Evolutionary conservation across 2,329 filamentous ascomycete species (phyloP).

Genomic region (Botrytis byssoidea): DNA sequence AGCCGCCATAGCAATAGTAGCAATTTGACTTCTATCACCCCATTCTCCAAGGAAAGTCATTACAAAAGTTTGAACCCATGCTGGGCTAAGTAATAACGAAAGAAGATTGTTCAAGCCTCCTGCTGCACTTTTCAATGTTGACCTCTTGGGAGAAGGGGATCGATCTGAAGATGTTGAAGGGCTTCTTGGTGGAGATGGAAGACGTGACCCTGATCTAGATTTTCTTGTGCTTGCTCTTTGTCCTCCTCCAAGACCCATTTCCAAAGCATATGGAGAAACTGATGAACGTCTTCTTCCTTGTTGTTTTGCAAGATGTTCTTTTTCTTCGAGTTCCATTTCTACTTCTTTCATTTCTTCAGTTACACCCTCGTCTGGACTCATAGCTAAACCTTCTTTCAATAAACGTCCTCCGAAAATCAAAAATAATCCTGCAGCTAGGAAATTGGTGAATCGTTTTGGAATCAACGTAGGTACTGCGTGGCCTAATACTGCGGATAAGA

Average conservation of each 20-base stretch:
- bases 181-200: conserved; percentile 77
- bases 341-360: conserved; percentile 98
- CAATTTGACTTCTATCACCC: conserved; percentile 97
- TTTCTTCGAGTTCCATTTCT: conserved; percentile 88
- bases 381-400: conserved; percentile 80
- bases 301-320: conserved; percentile 74
- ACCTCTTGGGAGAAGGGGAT: conserved; percentile 41
- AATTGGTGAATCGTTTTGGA: conserved; percentile 85
- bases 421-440: conserved; percentile 82
- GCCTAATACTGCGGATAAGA: conserved; percentile 87
- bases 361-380: conserved; percentile 87
- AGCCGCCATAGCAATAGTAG: conserved; percentile 97
- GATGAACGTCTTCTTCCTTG: conserved; percentile 64
- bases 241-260: conserved; percentile 67
- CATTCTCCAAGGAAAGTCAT: conserved; percentile 99
- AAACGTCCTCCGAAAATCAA: conserved; percentile 84
- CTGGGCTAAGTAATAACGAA: conserved; percentile 84
- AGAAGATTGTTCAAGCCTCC: conserved; percentile 80
- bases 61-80: conserved; percentile 97
- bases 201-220: conserved; percentile 69
- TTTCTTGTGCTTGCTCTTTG: conserved; percentile 58
- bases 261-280: conserved; percentile 72
- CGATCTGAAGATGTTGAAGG: conserved; percentile 73
- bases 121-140: conserved; percentile 46
- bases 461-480: conserved; percentile 89